Evolutionary conservation across 2,329 filamentous ascomycete species (phyloP), one percentile per base, ranked within the genome.

Genomic region (Trichoderma oligosporum): DNA sequence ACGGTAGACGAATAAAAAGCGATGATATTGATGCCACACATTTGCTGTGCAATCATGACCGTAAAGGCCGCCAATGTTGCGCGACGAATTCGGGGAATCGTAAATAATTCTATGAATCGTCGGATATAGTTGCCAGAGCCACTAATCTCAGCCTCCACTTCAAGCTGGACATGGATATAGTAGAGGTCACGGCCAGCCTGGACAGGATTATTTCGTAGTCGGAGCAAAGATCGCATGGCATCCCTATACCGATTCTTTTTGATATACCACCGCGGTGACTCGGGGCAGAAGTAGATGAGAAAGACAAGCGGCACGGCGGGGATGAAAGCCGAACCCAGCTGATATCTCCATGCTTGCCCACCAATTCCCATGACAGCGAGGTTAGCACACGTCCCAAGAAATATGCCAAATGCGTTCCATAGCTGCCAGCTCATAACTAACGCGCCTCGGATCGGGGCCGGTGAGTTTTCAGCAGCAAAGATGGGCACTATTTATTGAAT

Each of bases 401-500:
- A 78, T 61, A 85, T 84, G 44, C 82, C 82, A 65, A 85, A 82
- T 2, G 80, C 79, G 2, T 79, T 84, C 82, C 84, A 87, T 70
- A 87, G 75, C 72, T 92, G 74, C 88, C 89, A 93, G 61, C 85
- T 85, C 88, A 93, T 93, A 61, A 92, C 88, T 16, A 94, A 76
- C 7, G 86, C 88, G 61, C 88, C 87, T 67, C 88, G 82, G 55
- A 91, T 85, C 1, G 77, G 70, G 1, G 87, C 84, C 0, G 88
- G 88, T 0, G 85, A 82, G 57, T 83, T 88, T 70, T 92, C 88
- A 2, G 88, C 88, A 0, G 87, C 85, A 64, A 89, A 92, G 25
- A 92, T 85, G 0, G 89, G 88, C 1, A 90, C 86, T 46, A 78
- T 24, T 25, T 1, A 8, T 29, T 11, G 14, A 25, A 16, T 24